Base-by-base conservation (phyloP, 1,284 basidiomycete species). In the Apiotrichum akiyoshidainum region DNA sequence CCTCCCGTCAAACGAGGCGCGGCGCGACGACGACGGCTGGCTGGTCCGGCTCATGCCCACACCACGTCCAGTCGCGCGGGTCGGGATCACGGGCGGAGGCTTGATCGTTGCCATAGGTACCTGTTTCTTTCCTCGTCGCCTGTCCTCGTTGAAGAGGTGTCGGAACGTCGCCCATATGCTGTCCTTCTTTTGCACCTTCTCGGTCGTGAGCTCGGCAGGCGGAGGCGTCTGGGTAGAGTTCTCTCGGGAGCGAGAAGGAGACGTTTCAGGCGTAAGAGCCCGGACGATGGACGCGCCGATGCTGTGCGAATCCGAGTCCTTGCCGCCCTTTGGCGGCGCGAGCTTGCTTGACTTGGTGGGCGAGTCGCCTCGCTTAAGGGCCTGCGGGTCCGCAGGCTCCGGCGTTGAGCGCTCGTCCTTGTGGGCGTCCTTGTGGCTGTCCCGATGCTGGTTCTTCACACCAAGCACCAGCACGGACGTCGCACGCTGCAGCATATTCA, bases 401-500 rank as follows among this genome's bases (percentile, higher is more conserved):
- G 57, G 41, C 0, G 52, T 50, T 0, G 22, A n/a, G 5, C 46
- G 45, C 4, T 54, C 52, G 1, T 44, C 49, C 13, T n/a, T 46
- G 3, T 31, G 26, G 26, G 4, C 26, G 26, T 46, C 9, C 6
- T 40, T n/a, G 41, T 31, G 26, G 26, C 26, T 31, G 26, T 47
- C 50, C 17, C 17, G 50, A 40, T 41, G 35, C 33, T 46, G 26
- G 11, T 35, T 64, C 39, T 64, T 64, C 2, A 55, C 59, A 1
- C 58, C 65, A 1, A 58, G 58, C 66, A 89, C 88, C 5, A 92
- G 69, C 0, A 77, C 91, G 0, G 90, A 93, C 0, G 91, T 93
- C 0, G 91, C 92, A 8, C 92, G 85, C 67, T 95, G 92, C 81
- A 96, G 88, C 75, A 96, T 94, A 70, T 87, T 93, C 55, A 95